Evolutionary conservation across 176 grass and related monocot genomes (phyloP).

Genomic region (Metroxylon sagu): DNA sequence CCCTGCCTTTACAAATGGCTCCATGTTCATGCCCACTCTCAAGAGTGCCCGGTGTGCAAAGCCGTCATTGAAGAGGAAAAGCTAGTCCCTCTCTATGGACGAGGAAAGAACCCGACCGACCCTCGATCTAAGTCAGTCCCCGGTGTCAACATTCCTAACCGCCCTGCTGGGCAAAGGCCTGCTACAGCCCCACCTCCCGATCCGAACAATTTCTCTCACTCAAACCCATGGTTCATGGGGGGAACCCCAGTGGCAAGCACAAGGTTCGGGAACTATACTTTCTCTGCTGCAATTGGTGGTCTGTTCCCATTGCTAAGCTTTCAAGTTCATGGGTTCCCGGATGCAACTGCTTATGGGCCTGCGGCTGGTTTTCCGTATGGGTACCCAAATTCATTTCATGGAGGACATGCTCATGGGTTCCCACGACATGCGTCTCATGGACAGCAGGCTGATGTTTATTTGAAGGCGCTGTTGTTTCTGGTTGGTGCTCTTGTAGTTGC

Average conservation of each 20-base stretch:
- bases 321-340: background rate
- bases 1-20: constrained; percentile 17
- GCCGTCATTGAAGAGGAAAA: background rate
- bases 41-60: constrained; percentile 14
- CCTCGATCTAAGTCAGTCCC: constrained; percentile 1
- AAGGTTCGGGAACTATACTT: background rate
- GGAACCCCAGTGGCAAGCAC: background rate
- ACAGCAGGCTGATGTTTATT: background rate
- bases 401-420: constrained; percentile 2
- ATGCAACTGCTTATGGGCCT: background rate
- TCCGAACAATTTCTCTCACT: background rate
- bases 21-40: constrained; percentile 9
- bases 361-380: background rate
- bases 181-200: background rate
- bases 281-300: background rate
- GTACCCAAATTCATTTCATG: background rate
- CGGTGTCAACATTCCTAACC: background rate
- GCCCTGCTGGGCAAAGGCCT: constrained; percentile 2
- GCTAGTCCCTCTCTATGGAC: constrained; percentile 6
- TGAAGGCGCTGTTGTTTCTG: no score
- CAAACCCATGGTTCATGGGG: background rate
- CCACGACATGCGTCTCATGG: constrained; percentile 3
- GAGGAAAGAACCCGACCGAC: constrained; percentile 1
- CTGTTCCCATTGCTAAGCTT: background rate
- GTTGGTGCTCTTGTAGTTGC: no score